phyloP scores from a whole-genome alignment of 2,329 filamentous ascomycete genomes.

The Pseudogymnoascus sp. region DNA sequence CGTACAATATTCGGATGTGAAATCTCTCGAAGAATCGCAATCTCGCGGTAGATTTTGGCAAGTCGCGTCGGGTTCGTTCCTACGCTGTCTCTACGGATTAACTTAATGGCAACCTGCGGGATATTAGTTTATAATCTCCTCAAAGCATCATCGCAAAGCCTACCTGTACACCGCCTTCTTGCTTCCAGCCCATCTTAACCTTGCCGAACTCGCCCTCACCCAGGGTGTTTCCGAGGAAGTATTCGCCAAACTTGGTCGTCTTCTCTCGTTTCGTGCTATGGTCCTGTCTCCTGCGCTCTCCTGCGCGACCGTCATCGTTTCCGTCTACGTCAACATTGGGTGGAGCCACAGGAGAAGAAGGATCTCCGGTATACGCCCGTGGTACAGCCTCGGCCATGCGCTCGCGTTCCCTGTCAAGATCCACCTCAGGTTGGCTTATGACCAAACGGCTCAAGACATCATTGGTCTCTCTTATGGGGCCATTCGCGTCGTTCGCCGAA shows the following conservation, averaged over 20 bases:
- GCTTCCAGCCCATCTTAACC: slow-evolving; percentile 97
- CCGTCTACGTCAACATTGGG: slow-evolving; percentile 42
- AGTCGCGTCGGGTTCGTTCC: slow-evolving; percentile 82
- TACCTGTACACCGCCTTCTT: slow-evolving; percentile 80
- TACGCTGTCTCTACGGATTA: slow-evolving; percentile 86
- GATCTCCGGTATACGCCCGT: slow-evolving; percentile 13
- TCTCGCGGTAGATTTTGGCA: slow-evolving; percentile 96
- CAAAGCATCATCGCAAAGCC: slow-evolving; percentile 15
- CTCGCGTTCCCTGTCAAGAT: slow-evolving; percentile 64
- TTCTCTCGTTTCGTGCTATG: slow-evolving; percentile 53
- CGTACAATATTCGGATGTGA: slow-evolving; percentile 96
- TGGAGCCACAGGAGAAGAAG: slow-evolving; percentile 33
- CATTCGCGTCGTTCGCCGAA: slow-evolving; percentile 40
- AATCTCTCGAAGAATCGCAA: slow-evolving; percentile 78
- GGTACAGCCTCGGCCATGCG: slow-evolving; percentile 54
- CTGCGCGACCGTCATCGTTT: slow-evolving; percentile 36
- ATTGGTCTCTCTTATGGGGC: slow-evolving; percentile 66
- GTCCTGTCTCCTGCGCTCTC: slow-evolving; percentile 52
- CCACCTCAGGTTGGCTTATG: slow-evolving; percentile 67
- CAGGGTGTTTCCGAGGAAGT: slow-evolving; percentile 89
- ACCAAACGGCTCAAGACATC: slow-evolving; percentile 72
- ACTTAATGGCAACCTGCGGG: slow-evolving; percentile 82
- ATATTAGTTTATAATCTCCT: neutral
- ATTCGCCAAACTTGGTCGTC: slow-evolving; percentile 86
- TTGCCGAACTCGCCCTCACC: slow-evolving; percentile 98